Conservation (phyloP, 257 asterid species). For the Solanum tacnaense region DNA sequence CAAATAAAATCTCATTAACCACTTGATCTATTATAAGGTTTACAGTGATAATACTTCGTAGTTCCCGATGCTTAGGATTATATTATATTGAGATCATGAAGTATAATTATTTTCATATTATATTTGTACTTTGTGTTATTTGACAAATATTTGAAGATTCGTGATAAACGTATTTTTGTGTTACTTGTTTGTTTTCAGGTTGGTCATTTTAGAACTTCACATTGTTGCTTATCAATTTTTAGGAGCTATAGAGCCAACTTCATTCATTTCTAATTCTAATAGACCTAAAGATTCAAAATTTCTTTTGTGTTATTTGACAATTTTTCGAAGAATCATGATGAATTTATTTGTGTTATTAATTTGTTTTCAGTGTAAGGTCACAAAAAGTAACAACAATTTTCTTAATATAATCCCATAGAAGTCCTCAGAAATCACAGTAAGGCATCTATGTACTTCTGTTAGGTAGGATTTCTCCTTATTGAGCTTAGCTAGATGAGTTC, state of each 20-base stretch:
- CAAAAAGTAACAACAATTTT: not conserved
- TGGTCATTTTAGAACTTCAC: not conserved
- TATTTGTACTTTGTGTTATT: not conserved
- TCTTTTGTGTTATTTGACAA: not conserved
- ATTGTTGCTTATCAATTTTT: not conserved
- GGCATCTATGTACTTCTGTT: not conserved
- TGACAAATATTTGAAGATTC: not conserved
- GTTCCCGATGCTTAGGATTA: not conserved
- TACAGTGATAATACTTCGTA: not conserved
- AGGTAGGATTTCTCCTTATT: not conserved
- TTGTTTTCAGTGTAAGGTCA: not conserved
- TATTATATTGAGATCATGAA: not conserved
- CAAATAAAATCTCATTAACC: not conserved
- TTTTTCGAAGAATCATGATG: not conserved
- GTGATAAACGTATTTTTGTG: not conserved
- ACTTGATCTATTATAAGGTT: not conserved
- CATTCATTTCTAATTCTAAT: not conserved
- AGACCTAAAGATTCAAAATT: not conserved
- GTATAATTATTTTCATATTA: not conserved
- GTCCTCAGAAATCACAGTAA: not conserved
- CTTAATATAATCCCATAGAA: not conserved
- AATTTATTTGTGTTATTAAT: not conserved
- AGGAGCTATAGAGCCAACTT: not conserved
- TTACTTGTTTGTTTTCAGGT: not conserved
- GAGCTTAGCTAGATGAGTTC: not conserved